These are phyloP conservation scores for Salix brachista DNA, from an alignment of 345 rosid genomes.

Conservation along the genomic window DNA sequence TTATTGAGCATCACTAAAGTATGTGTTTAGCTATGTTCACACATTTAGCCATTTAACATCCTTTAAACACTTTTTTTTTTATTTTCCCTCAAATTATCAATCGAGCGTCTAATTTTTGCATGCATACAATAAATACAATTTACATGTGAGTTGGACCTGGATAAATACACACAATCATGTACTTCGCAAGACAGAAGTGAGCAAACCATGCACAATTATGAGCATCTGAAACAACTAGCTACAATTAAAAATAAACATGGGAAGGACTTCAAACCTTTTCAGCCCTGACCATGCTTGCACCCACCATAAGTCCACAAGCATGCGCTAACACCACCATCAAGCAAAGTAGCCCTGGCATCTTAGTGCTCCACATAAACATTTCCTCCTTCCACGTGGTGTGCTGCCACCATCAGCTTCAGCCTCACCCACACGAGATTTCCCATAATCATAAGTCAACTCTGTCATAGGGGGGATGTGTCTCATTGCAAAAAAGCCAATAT, in stretches of 20 bases:
- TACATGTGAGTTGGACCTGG: neutral
- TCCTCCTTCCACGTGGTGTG: conserved; percentile 36
- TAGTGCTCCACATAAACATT: conserved; percentile 59
- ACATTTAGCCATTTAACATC: neutral
- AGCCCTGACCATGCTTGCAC: conserved; percentile 6
- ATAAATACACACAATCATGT: neutral
- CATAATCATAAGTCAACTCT: conserved; percentile 86
- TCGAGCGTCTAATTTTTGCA: neutral
- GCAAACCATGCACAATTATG: neutral
- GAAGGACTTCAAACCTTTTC: neutral
- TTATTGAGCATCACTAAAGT: neutral
- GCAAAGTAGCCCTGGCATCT: conserved; percentile 32
- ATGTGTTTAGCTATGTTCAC: neutral
- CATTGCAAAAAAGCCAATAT: conserved; percentile 61
- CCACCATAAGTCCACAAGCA: neutral
- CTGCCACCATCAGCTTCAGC: conserved; percentile 18
- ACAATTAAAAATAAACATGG: neutral
- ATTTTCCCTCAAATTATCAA: neutral
- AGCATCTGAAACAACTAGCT: neutral
- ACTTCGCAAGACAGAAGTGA: neutral
- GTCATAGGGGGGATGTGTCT: conserved; percentile 77
- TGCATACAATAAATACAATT: neutral
- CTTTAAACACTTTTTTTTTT: neutral
- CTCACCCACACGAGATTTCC: conserved; percentile 24
- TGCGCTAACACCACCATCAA: neutral